Conservation (phyloP, 2,329 filamentous ascomycete genomes). For the Fusarium mangiferae region DNA sequence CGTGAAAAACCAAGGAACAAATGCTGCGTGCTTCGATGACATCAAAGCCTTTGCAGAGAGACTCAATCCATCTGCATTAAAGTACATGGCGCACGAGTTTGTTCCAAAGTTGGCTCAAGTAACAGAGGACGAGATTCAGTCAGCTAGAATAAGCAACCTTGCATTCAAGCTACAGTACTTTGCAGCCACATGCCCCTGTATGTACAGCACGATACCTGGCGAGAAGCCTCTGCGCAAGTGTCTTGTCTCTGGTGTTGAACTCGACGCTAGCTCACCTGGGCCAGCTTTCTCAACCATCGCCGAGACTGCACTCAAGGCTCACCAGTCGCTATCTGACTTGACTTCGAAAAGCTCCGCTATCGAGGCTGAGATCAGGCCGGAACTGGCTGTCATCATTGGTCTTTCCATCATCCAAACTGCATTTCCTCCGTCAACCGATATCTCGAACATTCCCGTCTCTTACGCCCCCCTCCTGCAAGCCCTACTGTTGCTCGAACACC, state of each 20-base stretch:
- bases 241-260: slow-evolving; percentile 35
- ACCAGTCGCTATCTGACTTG: slow-evolving; percentile 25
- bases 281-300: slow-evolving; percentile 42
- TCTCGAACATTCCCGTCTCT: slow-evolving; percentile 32
- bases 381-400: slow-evolving; percentile 49
- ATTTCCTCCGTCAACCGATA: slow-evolving; percentile 38
- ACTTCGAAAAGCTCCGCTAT: slow-evolving; percentile 24
- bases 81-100: slow-evolving; percentile 52
- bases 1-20: slow-evolving; percentile 49
- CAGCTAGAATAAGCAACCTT: slow-evolving; percentile 48
- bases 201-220: slow-evolving; percentile 34
- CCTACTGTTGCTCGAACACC: slow-evolving; percentile 60
- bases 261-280: slow-evolving; percentile 31
- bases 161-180: slow-evolving; percentile 58
- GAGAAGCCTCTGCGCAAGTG: slow-evolving; percentile 40
- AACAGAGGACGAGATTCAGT: slow-evolving; percentile 32
- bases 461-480: slow-evolving; percentile 58
- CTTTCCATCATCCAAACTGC: slow-evolving; percentile 50
- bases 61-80: slow-evolving; percentile 54
- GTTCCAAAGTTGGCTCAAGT: slow-evolving; percentile 48
- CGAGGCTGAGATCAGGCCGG: slow-evolving; percentile 45
- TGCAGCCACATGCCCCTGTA: slow-evolving; percentile 51
- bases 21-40: slow-evolving; percentile 59
- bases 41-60: slow-evolving; percentile 57
- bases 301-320: slow-evolving; percentile 32